Percentiles rank a stretch among this genome's conserved stretches.
Conservation (phyloP, 2,329 filamentous ascomycete species). For the Penicillium sp. region DNA sequence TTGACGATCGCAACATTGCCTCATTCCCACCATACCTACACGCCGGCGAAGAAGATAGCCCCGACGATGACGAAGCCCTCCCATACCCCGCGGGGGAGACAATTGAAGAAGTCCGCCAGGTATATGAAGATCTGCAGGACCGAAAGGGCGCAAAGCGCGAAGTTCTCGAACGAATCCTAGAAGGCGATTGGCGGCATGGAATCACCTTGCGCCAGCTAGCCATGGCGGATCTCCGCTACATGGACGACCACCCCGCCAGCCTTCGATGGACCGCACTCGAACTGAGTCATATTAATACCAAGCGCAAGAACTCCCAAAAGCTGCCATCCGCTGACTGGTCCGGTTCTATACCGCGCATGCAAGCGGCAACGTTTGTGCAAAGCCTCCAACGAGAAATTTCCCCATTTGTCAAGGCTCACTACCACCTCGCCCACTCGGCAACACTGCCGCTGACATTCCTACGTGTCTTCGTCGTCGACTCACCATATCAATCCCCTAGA, state of each 20-base stretch:
- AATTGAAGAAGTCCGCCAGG: conserved; percentile 64
- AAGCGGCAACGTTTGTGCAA: conserved; percentile 75
- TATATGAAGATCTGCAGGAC: conserved; percentile 62
- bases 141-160: conserved; percentile 55
- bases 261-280: conserved; percentile 56
- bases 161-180: conserved; percentile 56
- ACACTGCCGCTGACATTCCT: conserved; percentile 66
- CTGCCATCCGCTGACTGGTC: conserved; percentile 35
- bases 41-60: conserved; percentile 49
- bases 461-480: conserved; percentile 77
- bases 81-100: conserved; percentile 68
- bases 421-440: conserved; percentile 71
- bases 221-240: conserved; percentile 54
- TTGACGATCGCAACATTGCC: conserved; percentile 64
- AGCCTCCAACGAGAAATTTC: conserved; percentile 72
- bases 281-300: conserved; percentile 36
- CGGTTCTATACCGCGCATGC: conserved; percentile 64
- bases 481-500: conserved; percentile 67
- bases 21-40: conserved; percentile 61
- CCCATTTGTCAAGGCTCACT: conserved; percentile 80
- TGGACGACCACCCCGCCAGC: conserved; percentile 54
- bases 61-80: conserved; percentile 62
- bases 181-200: conserved; percentile 58
- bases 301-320: conserved; percentile 19
- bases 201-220: conserved; percentile 57